Evolutionary conservation across 116 monocot genomes (phyloP), one percentile per base, ranked within the genome.

Genomic region (Dioscorea cayenensis): DNA sequence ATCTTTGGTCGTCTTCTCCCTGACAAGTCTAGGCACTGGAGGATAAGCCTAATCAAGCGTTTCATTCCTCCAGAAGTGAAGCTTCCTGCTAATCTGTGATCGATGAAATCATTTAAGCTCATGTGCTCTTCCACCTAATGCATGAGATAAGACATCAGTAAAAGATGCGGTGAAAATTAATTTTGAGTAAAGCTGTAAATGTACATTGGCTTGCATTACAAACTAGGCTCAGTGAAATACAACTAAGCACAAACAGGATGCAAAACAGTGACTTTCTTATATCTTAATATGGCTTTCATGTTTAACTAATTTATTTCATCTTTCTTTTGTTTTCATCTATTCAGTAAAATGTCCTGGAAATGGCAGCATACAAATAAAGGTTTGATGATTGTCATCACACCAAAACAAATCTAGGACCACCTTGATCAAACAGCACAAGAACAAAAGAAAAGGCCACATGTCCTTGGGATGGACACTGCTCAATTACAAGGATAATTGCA

Each of bases 51-150:
- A 19, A 81, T 60, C 13, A 81, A n/a, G 7, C 72, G 72, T 51
- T 75, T 77, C 85, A 84, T 80, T 36, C 84, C 84, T 77, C 77
- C 80, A 36, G 74, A 75, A 21, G 80, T 84, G 62, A 65, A 84
- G n/a, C 67, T 77, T 32, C 32, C 63, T 28, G 58, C 77, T 6
- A 85, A 58, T 68, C 81, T 74, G 29, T 18, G 78, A 75, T 85
- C 85, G 35, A 81, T 68, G 49, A 82, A 51, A 29, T 71, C 66
- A 5, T 76, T 62, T 18, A 71, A 76, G 32, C 49, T 23, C 23
- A 71, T 63, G 43, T 75, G 73, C 60, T 58, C 61, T 80, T 79
- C 73, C 67, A 76, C 75, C 76, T 76, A 20, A 21, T 17, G 59
- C 12, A 17, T 60, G 6, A 61, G 36, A 22, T 32, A 32, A 35